Evolutionary conservation across 2,329 filamentous ascomycete genomes (phyloP).

Genomic region (Didymella pinodella): DNA sequence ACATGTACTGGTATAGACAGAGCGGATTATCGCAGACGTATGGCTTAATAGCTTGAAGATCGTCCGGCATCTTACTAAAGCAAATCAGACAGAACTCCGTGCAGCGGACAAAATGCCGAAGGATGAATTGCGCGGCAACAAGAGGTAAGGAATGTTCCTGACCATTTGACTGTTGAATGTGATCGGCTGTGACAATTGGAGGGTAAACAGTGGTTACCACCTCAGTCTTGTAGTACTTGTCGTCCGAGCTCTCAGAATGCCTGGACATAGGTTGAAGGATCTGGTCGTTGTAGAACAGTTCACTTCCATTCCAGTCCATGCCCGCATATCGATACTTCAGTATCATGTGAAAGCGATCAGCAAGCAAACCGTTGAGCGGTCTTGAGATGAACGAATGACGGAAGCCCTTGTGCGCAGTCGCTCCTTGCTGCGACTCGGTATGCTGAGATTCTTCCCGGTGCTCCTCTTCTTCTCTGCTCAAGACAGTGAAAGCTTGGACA

Average conservation of each 20-base stretch:
- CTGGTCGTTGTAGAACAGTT: constrained; percentile 62
- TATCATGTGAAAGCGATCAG: constrained; percentile 68
- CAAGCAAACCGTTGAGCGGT: constrained; percentile 73
- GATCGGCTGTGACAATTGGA: constrained; percentile 59
- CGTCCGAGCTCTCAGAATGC: constrained; percentile 45
- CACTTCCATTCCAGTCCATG: constrained; percentile 74
- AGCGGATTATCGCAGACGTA: constrained; percentile 76
- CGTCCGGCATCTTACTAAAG: constrained; percentile 70
- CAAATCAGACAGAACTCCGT: constrained; percentile 89
- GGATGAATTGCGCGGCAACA: constrained; percentile 74
- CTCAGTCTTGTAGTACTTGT: constrained; percentile 52
- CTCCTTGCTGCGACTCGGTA: constrained; percentile 27
- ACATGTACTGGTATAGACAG: constrained; percentile 88
- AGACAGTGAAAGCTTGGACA: constrained; percentile 59
- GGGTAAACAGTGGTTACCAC: constrained; percentile 51
- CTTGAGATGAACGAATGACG: constrained; percentile 73
- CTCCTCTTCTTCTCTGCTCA: constrained; percentile 45
- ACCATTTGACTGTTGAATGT: constrained; percentile 50
- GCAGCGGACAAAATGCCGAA: constrained; percentile 80
- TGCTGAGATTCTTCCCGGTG: constrained; percentile 33
- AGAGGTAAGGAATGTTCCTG: constrained; percentile 63
- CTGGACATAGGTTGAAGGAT: constrained; percentile 44
- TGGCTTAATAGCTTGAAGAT: constrained; percentile 75
- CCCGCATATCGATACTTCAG: constrained; percentile 65
- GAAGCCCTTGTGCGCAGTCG: constrained; percentile 49